Conservation (phyloP, 2,329 filamentous ascomycete genomes). For the Botrytis sinoallii region DNA sequence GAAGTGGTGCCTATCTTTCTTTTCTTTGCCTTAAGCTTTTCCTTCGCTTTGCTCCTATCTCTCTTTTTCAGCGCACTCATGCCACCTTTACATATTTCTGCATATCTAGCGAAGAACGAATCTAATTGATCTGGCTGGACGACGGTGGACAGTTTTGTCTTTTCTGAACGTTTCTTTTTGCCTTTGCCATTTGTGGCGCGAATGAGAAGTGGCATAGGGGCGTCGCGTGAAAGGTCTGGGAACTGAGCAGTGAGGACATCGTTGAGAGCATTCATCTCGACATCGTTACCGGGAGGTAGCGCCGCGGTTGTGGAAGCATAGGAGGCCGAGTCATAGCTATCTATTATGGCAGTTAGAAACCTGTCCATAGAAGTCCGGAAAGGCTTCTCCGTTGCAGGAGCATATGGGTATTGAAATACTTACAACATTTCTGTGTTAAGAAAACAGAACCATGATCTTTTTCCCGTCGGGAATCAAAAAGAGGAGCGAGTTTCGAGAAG, state of each 20-base stretch:
- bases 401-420: slow-evolving; percentile 28
- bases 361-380: no score
- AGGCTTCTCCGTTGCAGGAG: not conserved
- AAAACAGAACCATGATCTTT: slow-evolving; percentile 72
- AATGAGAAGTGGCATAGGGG: slow-evolving; percentile 70
- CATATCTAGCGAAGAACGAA: slow-evolving; percentile 78
- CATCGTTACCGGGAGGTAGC: not conserved
- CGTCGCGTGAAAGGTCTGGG: slow-evolving; percentile 56
- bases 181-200: slow-evolving; percentile 41
- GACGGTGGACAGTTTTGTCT: slow-evolving; percentile 77
- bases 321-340: not conserved
- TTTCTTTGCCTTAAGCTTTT: slow-evolving; percentile 67
- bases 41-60: slow-evolving; percentile 81
- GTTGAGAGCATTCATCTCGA: slow-evolving; percentile 5
- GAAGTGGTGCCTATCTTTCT: slow-evolving; percentile 43
- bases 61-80: slow-evolving; percentile 91
- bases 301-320: not conserved
- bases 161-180: slow-evolving; percentile 32
- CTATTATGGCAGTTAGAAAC: not conserved
- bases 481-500: slow-evolving; percentile 46
- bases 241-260: slow-evolving; percentile 46
- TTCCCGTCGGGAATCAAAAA: slow-evolving; percentile 36
- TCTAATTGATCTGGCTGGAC: slow-evolving; percentile 75
- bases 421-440: slow-evolving; percentile 74
- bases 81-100: slow-evolving; percentile 83